Evolutionary conservation across 768 basidiomycete genomes (phyloP).

Genomic region (Imleria badia): DNA sequence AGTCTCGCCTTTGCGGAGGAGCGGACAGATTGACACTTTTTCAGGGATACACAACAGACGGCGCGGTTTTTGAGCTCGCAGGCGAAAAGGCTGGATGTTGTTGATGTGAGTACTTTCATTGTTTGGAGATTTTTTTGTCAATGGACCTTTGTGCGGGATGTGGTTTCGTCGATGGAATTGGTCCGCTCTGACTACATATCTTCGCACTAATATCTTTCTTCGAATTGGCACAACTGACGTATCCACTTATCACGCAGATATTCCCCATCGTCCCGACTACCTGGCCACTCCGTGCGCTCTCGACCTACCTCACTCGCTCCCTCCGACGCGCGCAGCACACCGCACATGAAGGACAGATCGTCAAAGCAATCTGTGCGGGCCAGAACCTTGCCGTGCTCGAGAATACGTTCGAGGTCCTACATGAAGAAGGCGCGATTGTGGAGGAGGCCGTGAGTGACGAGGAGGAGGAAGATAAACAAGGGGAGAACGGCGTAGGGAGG

Average conservation of each 20-base stretch:
- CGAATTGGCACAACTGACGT: neutral
- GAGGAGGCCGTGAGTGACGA: conserved; percentile 58
- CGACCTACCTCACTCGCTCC: conserved; percentile 77
- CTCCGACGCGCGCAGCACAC: conserved; percentile 74
- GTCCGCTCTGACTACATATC: neutral
- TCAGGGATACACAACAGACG: conserved; percentile 57
- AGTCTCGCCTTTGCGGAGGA: conserved; percentile 26
- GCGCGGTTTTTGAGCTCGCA: conserved; percentile 77
- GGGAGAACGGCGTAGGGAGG: conserved; percentile 14
- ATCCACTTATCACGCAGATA: conserved; percentile 40
- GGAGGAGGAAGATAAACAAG: conserved; percentile 35
- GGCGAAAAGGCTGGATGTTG: conserved; percentile 70
- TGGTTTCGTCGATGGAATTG: neutral
- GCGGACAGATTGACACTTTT: neutral
- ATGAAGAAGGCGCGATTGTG: conserved; percentile 64
- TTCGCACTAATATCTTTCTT: neutral
- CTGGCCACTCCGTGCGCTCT: conserved; percentile 74
- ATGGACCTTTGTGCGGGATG: neutral
- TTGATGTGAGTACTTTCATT: conserved; percentile 61
- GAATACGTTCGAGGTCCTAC: conserved; percentile 52
- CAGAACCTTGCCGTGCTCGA: conserved; percentile 79
- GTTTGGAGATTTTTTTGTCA: neutral
- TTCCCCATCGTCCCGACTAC: conserved; percentile 64
- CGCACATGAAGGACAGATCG: conserved; percentile 66
- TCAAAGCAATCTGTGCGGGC: conserved; percentile 75